A percentile compares a stretch with the other conserved stretches of the same genome.
Conservation (phyloP, 179 eudicot genomes). For the Monotropa hypopitys region DNA sequence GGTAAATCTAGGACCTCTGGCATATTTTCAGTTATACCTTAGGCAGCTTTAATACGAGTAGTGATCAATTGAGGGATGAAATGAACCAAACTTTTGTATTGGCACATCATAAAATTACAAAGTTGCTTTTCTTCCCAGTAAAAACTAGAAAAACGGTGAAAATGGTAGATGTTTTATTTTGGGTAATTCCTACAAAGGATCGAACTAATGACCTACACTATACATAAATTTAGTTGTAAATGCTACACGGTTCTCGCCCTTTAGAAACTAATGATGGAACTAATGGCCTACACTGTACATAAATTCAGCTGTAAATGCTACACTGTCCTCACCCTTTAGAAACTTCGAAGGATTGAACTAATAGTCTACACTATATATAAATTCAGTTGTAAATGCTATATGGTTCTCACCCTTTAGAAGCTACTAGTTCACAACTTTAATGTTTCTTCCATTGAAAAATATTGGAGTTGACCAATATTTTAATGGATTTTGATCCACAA, state of each 20-base stretch:
- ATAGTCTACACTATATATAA: neutral
- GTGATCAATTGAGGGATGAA: neutral
- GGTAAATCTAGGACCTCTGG: slow-evolving; percentile 1
- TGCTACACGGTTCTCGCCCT: neutral
- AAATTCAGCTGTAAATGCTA: too few species aligned
- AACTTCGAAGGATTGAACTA: neutral
- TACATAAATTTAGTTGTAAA: neutral
- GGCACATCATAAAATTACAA: neutral
- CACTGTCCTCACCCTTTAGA: too few species aligned
- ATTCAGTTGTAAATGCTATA: too few species aligned
- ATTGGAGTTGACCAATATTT: too few species aligned
- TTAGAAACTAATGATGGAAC: too few species aligned
- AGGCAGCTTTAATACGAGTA: neutral
- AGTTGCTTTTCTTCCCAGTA: neutral
- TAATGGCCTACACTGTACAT: too few species aligned
- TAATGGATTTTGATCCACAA: too few species aligned
- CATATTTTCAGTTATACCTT: neutral
- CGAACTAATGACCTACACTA: neutral
- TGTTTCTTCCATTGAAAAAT: too few species aligned
- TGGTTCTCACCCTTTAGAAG: too few species aligned
- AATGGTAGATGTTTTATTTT: neutral
- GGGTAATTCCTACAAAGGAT: neutral
- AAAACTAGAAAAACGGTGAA: neutral
- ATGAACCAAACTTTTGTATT: neutral
- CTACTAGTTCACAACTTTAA: too few species aligned